Base-by-base conservation (phyloP, 352 stramenopile genomes). In the Globisporangium cederbergense region DNA sequence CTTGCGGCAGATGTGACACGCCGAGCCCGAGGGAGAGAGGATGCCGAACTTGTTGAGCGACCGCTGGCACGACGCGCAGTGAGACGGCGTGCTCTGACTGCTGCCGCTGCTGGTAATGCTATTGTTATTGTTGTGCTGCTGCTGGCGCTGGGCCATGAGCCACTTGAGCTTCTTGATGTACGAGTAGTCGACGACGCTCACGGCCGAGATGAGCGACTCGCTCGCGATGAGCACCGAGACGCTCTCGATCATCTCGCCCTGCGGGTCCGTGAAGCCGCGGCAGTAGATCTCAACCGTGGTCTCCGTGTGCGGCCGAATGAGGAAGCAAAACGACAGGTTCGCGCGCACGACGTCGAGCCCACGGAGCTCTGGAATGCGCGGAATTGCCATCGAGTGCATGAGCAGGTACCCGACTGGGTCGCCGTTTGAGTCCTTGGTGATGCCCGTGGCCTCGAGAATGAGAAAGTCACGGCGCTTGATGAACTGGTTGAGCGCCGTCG, bases 391-490 rank as follows among this genome's bases (percentile, higher is more conserved):
- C 20, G 72, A 79, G 58, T 64, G 46, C 25, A 77, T 73, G 22
- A 83, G 58, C 28, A 67, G 71, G 60, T 78, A 83, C 45, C 52
- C 71, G 1, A 81, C 72, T 3, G 66, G 71, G 36, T 65, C 14
- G 13, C 68, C 74, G 8, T 62, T 79, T 36, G 73, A 71, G 58
- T 81, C 73, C 28, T 73, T 56, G 3, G 72, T 74, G 54, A 75
- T 78, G 4, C 81, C 81, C 9, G 73, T 81, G 14, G 77, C 81
- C 34, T 85, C 75, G 30, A 89, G 42, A 0, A 79, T 59, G 0
- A 86, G 34, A 58, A 81, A 86, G 61, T 86, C 77, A 20, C 77
- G 74, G n/a, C 68, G 70, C 20, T 77, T 76, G 55, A 88, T 58
- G 45, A 88, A 73, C 11, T 62, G 36, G 36, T 62, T 42, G 43